Evolutionary conservation across 495 filamentous ascomycete species (phyloP).

Genomic region (Trichoderma reesei): DNA sequence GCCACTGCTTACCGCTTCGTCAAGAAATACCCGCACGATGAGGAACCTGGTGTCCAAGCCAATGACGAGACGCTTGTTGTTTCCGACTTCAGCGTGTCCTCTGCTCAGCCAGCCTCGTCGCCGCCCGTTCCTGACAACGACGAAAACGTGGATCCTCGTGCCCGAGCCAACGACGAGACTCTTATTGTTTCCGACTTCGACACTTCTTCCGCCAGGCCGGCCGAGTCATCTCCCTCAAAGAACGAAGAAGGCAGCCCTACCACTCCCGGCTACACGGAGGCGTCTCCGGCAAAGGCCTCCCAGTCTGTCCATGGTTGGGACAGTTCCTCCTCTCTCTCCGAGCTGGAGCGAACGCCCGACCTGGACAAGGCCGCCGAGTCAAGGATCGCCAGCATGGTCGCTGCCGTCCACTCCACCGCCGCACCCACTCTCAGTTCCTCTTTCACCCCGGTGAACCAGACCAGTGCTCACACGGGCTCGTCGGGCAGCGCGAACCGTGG

Average conservation of each 20-base stretch:
- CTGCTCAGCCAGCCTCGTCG: too few relatives aligned
- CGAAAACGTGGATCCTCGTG: too few relatives aligned
- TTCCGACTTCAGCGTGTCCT: neutral
- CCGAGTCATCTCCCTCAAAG: neutral
- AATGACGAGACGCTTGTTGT: neutral
- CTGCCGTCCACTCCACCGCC: neutral
- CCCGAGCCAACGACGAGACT: too few relatives aligned
- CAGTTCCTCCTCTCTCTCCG: neutral
- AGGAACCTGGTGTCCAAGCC: neutral
- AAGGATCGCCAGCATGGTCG: neutral
- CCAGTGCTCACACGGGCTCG: neutral
- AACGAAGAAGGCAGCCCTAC: too few relatives aligned
- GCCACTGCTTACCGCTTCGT: too few relatives aligned
- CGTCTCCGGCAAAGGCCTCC: neutral
- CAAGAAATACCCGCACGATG: too few relatives aligned
- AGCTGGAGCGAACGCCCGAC: neutral
- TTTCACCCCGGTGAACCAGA: neutral
- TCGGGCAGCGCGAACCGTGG: neutral
- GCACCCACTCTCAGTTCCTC: neutral
- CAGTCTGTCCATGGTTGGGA: neutral
- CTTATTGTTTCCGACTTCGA: neutral
- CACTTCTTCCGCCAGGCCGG: neutral
- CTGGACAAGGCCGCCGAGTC: neutral
- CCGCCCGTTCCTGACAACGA: too few relatives aligned
- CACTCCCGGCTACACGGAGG: neutral